Evolutionary conservation across 139 green algal genomes (phyloP).

Genomic region (Eudorina sp.): DNA sequence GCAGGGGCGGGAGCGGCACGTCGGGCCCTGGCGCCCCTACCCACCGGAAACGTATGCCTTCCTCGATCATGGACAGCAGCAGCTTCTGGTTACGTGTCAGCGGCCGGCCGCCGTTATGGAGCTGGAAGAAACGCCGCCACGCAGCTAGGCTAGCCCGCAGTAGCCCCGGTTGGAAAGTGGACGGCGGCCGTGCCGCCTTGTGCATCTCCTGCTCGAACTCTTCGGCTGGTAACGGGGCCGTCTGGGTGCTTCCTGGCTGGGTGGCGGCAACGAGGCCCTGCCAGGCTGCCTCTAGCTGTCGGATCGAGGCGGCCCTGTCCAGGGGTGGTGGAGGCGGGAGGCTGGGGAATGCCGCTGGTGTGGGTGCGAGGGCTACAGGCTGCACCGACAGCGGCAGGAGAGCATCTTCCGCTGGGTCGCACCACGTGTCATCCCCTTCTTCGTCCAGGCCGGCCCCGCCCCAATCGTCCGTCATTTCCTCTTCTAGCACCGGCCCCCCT

Average conservation of each 20-base stretch:
- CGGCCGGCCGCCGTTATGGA: no score
- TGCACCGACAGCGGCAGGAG: neutral
- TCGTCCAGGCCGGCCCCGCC: no score
- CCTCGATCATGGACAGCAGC: neutral
- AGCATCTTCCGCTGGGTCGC: neutral
- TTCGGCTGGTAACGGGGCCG: no score
- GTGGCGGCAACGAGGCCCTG: neutral
- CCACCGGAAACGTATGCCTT: neutral
- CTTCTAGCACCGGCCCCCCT: no score
- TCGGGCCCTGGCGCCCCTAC: neutral
- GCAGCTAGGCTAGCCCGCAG: no score
- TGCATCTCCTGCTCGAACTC: no score
- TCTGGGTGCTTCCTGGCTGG: neutral
- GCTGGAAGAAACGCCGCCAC: no score
- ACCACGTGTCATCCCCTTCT: neutral
- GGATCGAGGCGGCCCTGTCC: no score
- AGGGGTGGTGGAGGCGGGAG: no score
- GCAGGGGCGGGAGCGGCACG: neutral
- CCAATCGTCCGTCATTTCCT: no score
- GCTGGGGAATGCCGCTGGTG: neutral
- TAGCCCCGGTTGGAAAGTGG: neutral
- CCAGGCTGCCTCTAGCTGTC: no score
- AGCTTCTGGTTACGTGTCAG: no score
- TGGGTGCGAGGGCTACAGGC: neutral
- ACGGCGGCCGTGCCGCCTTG: neutral